Conservation (phyloP, 2,329 filamentous ascomycete species). For the Massarina eburnea region DNA sequence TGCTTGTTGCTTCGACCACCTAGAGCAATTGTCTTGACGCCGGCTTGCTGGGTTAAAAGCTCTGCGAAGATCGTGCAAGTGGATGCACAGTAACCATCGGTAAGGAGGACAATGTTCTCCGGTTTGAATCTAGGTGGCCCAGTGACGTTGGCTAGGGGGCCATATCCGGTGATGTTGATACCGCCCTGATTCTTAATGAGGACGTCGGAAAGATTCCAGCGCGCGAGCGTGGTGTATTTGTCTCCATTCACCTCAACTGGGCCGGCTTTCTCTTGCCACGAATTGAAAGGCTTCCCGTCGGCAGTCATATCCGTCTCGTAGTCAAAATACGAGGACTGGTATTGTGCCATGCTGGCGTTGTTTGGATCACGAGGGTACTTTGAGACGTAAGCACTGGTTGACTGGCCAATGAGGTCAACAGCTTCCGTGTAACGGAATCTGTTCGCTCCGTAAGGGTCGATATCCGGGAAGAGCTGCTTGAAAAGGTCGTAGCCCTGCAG, state of each 20-base stretch:
- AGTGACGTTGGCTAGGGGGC: slow-evolving; percentile 46
- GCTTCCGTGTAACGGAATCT: slow-evolving; percentile 55
- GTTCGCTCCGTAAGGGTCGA: slow-evolving; percentile 52
- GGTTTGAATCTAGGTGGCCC: slow-evolving; percentile 54
- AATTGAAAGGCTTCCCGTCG: slow-evolving; percentile 53
- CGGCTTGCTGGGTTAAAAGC: slow-evolving; percentile 55
- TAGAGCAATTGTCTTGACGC: slow-evolving; percentile 57
- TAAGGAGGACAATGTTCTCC: slow-evolving; percentile 55
- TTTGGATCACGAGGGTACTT: slow-evolving; percentile 37
- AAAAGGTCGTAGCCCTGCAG: slow-evolving; percentile 64
- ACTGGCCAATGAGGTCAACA: slow-evolving; percentile 48
- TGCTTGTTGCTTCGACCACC: slow-evolving; percentile 52
- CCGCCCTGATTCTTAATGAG: slow-evolving; percentile 35
- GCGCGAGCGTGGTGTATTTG: slow-evolving; percentile 32
- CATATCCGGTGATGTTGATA: slow-evolving; percentile 41
- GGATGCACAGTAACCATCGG: slow-evolving; percentile 61
- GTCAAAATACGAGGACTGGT: slow-evolving; percentile 49
- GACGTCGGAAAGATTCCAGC: slow-evolving; percentile 42
- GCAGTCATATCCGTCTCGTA: slow-evolving; percentile 51
- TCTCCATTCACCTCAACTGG: slow-evolving; percentile 44
- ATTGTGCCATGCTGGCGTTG: slow-evolving; percentile 39
- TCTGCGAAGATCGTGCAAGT: slow-evolving; percentile 61
- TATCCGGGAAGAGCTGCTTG: slow-evolving; percentile 57
- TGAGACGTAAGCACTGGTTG: slow-evolving; percentile 38
- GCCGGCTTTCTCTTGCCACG: slow-evolving; percentile 48